Conservation (phyloP, 257 asterid species). For the Solanum arcanum region DNA sequence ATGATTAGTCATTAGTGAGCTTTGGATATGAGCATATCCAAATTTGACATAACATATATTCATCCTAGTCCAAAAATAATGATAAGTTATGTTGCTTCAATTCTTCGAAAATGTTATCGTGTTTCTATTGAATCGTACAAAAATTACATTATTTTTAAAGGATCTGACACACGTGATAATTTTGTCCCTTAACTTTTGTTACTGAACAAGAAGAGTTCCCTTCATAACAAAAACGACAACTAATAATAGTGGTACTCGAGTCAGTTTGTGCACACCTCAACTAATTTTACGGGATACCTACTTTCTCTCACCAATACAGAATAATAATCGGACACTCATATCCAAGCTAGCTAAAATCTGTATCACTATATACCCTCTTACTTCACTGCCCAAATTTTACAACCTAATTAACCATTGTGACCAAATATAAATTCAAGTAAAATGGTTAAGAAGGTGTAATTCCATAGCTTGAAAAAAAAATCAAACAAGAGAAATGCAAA, state of each 20-base stretch:
- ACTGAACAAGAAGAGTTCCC: neutral
- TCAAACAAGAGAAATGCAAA: neutral
- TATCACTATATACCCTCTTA: neutral
- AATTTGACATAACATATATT: neutral
- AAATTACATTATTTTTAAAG: too few species aligned
- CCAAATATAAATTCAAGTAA: neutral
- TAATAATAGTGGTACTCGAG: too few species aligned
- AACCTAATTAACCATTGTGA: neutral
- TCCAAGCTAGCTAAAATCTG: too few species aligned
- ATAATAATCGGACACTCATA: too few species aligned
- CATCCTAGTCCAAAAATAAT: neutral
- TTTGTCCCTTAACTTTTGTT: neutral
- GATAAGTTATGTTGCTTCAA: neutral
- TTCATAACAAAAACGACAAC: neutral
- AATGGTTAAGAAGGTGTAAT: neutral
- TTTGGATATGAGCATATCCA: neutral
- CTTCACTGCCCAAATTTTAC: neutral
- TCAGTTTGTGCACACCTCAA: neutral
- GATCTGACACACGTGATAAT: too few species aligned
- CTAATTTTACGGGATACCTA: neutral
- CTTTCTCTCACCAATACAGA: too few species aligned
- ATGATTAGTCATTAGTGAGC: neutral
- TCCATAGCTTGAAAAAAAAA: neutral
- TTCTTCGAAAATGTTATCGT: fast-evolving
- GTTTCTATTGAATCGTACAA: too few species aligned